These are phyloP conservation scores for Pyricularia pennisetigena DNA, from an alignment of 2,329 filamentous ascomycete species.

Conservation along the genomic window DNA sequence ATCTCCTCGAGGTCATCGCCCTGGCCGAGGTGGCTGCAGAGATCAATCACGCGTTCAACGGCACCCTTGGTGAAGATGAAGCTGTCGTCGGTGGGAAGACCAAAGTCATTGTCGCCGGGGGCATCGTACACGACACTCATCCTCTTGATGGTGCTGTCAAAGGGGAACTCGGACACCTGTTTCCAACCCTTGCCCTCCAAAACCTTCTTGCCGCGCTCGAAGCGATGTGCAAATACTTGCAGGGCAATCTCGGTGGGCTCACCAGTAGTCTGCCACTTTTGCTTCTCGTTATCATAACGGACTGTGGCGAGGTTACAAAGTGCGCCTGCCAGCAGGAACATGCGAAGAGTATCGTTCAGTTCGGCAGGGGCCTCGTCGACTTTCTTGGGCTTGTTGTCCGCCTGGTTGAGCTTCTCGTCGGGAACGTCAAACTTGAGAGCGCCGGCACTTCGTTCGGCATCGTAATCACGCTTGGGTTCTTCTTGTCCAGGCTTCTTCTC, in stretches of 20 bases:
- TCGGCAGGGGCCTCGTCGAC: conserved; percentile 22
- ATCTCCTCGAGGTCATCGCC: conserved; percentile 31
- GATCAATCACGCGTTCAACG: conserved; percentile 49
- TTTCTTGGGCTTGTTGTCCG: conserved; percentile 22
- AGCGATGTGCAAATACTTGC: conserved; percentile 64
- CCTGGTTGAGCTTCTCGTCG: conserved; percentile 39
- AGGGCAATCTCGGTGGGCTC: conserved; percentile 70
- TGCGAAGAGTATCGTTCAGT: conserved; percentile 38
- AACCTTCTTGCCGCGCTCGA: conserved; percentile 45
- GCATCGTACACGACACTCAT: conserved; percentile 67
- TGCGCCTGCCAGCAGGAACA: conserved; percentile 45
- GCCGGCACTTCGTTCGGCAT: conserved; percentile 48
- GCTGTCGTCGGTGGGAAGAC: conserved; percentile 30
- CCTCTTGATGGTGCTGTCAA: conserved; percentile 68
- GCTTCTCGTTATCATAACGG: conserved; percentile 40
- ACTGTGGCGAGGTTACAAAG: conserved; percentile 58
- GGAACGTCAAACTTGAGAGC: conserved; percentile 55
- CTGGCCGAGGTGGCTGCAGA: conserved; percentile 38
- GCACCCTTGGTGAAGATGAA: conserved; percentile 54
- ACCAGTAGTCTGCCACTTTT: conserved; percentile 56
- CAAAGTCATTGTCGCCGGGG: conserved; percentile 27
- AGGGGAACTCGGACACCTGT: conserved; percentile 63
- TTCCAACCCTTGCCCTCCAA: conserved; percentile 47
- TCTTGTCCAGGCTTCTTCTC: conserved; percentile 18
- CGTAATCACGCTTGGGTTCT: conserved; percentile 37